phyloP scores from a whole-genome alignment of 352 stramenopile genomes.

The Pythium brachiatum region DNA sequence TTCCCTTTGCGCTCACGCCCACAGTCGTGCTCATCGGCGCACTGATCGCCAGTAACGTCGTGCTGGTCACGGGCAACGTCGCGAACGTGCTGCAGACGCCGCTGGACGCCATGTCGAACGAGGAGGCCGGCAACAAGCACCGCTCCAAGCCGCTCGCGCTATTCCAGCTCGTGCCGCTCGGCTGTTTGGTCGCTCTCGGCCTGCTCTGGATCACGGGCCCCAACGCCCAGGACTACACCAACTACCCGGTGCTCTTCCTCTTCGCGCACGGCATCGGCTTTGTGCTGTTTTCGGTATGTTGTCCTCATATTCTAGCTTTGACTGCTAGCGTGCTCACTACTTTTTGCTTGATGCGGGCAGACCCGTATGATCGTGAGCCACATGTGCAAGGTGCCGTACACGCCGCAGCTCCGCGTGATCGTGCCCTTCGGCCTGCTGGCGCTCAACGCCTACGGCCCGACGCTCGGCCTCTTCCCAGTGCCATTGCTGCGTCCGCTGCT shows the following conservation, averaged over 20 bases:
- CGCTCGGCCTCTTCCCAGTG: slow-evolving; percentile 41
- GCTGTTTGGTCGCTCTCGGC: slow-evolving; percentile 52
- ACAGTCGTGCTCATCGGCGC: slow-evolving; percentile 46
- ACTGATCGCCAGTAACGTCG: slow-evolving; percentile 71
- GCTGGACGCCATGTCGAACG: slow-evolving; percentile 47
- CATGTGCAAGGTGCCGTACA: slow-evolving; percentile 89
- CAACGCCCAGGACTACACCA: slow-evolving; percentile 56
- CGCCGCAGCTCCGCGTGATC: slow-evolving; percentile 76
- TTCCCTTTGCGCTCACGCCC: slow-evolving; percentile 35
- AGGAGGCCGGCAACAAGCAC: slow-evolving; percentile 83
- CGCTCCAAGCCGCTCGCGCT: slow-evolving; percentile 78
- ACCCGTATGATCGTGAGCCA: slow-evolving; percentile 89
- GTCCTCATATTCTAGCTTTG: too few relatives aligned
- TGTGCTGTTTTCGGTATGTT: slow-evolving; percentile 77
- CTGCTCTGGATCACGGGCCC: slow-evolving; percentile 74
- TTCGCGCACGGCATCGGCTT: slow-evolving; percentile 79
- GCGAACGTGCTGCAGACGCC: slow-evolving; percentile 62
- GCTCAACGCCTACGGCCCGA: slow-evolving; percentile 66
- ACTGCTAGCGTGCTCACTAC: background rate
- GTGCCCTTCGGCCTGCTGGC: slow-evolving; percentile 74
- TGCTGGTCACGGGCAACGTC: slow-evolving; percentile 75
- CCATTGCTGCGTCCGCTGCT: slow-evolving; percentile 63
- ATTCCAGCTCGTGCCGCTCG: slow-evolving; percentile 70
- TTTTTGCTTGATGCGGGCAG: slow-evolving; percentile 27
- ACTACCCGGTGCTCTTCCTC: slow-evolving; percentile 77